Evolutionary conservation across 1,284 basidiomycete genomes (phyloP), one percentile per base, ranked within the genome.

Genomic region (Laetiporus sulphureus): DNA sequence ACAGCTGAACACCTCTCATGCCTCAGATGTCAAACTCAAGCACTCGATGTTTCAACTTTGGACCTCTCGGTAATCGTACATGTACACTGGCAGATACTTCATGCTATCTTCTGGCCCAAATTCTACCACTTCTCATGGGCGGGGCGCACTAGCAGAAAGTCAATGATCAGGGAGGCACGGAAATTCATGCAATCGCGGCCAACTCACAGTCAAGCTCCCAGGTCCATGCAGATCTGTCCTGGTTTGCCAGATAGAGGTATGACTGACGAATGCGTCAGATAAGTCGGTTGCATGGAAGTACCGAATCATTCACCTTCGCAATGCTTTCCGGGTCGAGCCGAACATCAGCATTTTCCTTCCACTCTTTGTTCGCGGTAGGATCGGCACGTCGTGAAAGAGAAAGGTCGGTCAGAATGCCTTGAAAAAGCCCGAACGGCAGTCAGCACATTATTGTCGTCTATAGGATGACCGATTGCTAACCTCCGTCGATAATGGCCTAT

Each of bases 281-380:
- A n/a, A 20, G 19, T 32, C 27, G 42, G 23, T 5, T 23, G 22
- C 31, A 8, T 16, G 5, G 36, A 6, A 15, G 11, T 19, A 5
- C 4, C 4, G 33, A 21, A 3, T 11, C 1, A 50, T 68, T 3
- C 54, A 82, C 79, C 56, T 70, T 64, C 12, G 81, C 86, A 46
- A 89, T 84, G 49, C 75, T 77, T 21, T 78, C 72, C 0, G 85
- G 79, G 34, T 66, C 65, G 21, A 89, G 64, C 20, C 70, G 62
- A 21, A 57, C 58, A 40, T 78, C 67, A 12, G 59, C 57, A 45
- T 83, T 73, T 5, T 63, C 54, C 25, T 67, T 65, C 65, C 68
- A 75, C 29, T 71, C 61, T 32, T 69, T 52, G 23, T 62, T 59
- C 12, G 45, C 55, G 5, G 46, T 44, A 18, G 47, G 44, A 15